Base-by-base conservation (phyloP, 352 stramenopile species). In the Phytophthora citrophthora region DNA sequence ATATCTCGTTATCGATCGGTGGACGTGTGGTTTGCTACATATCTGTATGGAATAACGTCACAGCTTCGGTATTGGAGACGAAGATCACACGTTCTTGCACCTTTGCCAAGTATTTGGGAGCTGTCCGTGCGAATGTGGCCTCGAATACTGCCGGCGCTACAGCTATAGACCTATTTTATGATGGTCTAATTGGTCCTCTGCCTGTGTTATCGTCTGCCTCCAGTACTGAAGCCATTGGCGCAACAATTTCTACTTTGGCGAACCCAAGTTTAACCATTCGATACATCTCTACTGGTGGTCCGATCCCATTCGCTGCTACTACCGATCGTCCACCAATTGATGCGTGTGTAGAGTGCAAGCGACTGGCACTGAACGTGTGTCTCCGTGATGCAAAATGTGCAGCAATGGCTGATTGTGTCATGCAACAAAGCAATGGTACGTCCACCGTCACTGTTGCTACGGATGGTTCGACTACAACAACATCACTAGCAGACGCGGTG, bases 361-460 rank as follows among this genome's bases (percentile, higher is more conserved):
- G 48, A 23, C 29, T 87, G 27, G 75, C 75, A 7, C 59, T 89
- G 4, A 62, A 86, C 36, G 66, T 65, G 6, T 89, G 80, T 60
- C 68, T 89, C 11, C 77, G 80, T 8, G 77, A 89, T 44, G 47
- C 70, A 1, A 54, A 64, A 26, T 89, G 80, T 34, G 74, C 79
- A 4, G 70, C 71, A 36, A 83, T 81, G 63, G 84, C 77, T 10
- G 77, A 87, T 40, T 89, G 80, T 51, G 70, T 89, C 13, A 54
- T 72, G 36, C 70, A 79, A 2, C 72, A 56, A 13, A 24, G 49
- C 61, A 45, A n/a, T 13, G 5, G 23, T 23, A 69, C 16, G 8
- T 39, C 55, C 9, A 67, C 51, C 1, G 43, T 54, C n/a, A 54
- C 56, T 9, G 43, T 67, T 45, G 45, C 60, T 5, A 53, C 53